phyloP scores from a whole-genome alignment of 2,329 filamentous ascomycete genomes.

The Pestalotiopsis fici region DNA sequence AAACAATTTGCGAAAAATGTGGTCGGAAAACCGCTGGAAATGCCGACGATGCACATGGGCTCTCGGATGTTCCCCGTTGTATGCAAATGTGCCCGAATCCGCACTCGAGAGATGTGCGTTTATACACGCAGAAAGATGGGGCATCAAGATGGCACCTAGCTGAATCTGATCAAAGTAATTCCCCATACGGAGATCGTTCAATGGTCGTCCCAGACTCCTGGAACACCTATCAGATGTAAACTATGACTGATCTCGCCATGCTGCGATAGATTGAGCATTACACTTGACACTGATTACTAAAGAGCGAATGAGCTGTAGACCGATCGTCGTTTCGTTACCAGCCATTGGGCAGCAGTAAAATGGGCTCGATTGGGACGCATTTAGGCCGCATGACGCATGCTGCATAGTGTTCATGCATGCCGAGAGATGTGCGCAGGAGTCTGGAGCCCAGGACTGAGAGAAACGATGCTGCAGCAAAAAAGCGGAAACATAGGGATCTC shows the following conservation, averaged over 20 bases:
- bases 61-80: not conserved
- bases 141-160: not conserved
- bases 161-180: not conserved
- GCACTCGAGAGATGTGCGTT: too few relatives aligned
- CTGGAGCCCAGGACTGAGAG: not conserved
- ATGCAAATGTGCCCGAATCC: slow-evolving; percentile 7
- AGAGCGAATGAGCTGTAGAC: slow-evolving; percentile 4
- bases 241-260: not conserved
- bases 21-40: not conserved
- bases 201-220: not conserved
- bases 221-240: not conserved
- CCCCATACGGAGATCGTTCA: not conserved
- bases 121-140: not conserved
- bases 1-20: slow-evolving; percentile 1
- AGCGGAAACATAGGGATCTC: not conserved
- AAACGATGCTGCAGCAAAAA: not conserved
- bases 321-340: slow-evolving; percentile 8
- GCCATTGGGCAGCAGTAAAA: slow-evolving; percentile 23
- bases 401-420: slow-evolving; percentile 17
- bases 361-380: slow-evolving; percentile 27
- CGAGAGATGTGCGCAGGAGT: not conserved
- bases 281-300: not conserved
- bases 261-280: not conserved
- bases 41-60: not conserved
- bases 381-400: slow-evolving; percentile 28